A percentile compares a stretch with the other conserved stretches of the same genome.
phyloP scores from a whole-genome alignment of 1,284 basidiomycete genomes.

The Leccinum griseonigrum region DNA sequence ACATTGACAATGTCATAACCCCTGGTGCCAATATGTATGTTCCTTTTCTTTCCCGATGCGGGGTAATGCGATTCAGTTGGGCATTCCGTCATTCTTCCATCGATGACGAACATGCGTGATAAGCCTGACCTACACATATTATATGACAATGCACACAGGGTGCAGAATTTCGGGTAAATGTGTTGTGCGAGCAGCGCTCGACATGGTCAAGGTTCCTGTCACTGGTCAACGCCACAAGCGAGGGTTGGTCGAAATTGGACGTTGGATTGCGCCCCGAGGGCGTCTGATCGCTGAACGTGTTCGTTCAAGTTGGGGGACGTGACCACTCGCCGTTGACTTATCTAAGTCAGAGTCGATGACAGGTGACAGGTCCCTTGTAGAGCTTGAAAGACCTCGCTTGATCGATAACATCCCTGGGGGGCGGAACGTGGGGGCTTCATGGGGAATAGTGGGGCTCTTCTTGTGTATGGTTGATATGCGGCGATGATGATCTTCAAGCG shows the following conservation, averaged over 20 bases:
- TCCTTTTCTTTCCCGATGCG: too few relatives aligned
- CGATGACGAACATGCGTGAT: not conserved
- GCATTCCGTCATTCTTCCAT: not conserved
- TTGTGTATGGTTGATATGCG: not conserved
- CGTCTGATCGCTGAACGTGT: too few relatives aligned
- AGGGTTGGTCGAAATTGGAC: not conserved
- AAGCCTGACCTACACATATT: not conserved
- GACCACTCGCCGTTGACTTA: too few relatives aligned
- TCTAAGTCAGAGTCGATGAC: not conserved
- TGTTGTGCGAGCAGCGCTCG: not conserved
- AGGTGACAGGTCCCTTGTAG: not conserved
- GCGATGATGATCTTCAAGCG: not conserved
- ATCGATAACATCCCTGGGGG: not conserved
- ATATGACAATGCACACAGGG: too few relatives aligned
- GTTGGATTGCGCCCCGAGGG: not conserved
- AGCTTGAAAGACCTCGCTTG: not conserved
- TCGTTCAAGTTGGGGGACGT: too few relatives aligned
- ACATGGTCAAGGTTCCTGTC: not conserved
- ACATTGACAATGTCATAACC: too few relatives aligned
- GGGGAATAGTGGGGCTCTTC: not conserved
- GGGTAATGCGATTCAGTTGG: not conserved
- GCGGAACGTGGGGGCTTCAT: not conserved
- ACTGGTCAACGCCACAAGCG: not conserved
- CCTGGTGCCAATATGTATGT: too few relatives aligned
- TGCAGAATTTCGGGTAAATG: too few relatives aligned